These are phyloP conservation scores for Orbilia blumenaviensis DNA, from an alignment of 2,329 filamentous ascomycete species.

Conservation along the genomic window DNA sequence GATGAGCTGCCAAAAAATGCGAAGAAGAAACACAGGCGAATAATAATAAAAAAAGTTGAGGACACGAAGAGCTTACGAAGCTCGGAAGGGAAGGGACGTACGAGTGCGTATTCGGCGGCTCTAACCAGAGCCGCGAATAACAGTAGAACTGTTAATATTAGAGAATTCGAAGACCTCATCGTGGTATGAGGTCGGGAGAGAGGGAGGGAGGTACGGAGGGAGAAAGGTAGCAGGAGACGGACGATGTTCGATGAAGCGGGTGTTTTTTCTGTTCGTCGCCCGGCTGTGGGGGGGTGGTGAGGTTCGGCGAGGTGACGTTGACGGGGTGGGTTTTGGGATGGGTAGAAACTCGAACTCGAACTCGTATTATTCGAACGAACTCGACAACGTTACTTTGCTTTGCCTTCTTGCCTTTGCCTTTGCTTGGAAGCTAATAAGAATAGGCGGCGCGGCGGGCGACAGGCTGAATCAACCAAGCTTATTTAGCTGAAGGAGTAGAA, in stretches of 20 bases:
- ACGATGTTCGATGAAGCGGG: not conserved
- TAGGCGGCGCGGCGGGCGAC: too few species aligned
- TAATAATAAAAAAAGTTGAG: too few species aligned
- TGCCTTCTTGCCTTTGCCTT: too few species aligned
- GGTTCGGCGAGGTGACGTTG: not conserved
- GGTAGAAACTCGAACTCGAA: not conserved
- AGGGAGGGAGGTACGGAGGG: not conserved
- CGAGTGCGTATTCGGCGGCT: constrained; percentile 54
- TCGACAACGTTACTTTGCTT: too few species aligned
- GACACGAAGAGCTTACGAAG: constrained; percentile 26
- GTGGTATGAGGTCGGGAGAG: not conserved
- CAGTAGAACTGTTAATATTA: constrained; percentile 43
- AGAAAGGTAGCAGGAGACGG: not conserved
- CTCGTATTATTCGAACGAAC: too few species aligned
- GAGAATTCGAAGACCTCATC: constrained; percentile 48
- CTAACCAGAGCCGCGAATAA: constrained; percentile 52
- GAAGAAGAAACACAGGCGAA: not conserved
- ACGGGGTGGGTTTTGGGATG: not conserved
- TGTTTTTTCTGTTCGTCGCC: too few species aligned
- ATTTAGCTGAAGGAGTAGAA: too few species aligned
- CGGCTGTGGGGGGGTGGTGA: constrained; percentile 14
- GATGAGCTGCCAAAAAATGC: not conserved
- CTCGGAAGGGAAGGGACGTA: constrained; percentile 30
- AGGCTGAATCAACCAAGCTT: not conserved
- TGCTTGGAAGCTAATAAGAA: too few species aligned